Conservation (phyloP, 176 grass and related monocot genomes). For the Carex littledalei region DNA sequence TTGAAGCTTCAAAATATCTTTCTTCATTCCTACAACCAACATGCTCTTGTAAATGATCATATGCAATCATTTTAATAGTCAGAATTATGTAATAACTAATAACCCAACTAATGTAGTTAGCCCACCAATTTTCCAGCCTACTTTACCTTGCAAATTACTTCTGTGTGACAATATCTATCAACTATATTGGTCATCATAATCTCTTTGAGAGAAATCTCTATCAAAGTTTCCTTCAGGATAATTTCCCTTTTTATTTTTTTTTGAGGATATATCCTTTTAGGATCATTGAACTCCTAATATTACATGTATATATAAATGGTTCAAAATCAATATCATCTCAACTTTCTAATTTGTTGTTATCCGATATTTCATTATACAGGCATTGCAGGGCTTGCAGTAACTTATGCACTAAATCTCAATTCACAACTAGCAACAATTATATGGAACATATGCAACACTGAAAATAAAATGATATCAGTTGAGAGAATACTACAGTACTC, state of each 20-base stretch:
- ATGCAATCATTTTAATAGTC: not conserved
- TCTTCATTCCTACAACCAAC: not conserved
- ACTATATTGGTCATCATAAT: not conserved
- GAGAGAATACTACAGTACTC: slow-evolving; percentile 98
- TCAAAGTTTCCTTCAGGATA: not conserved
- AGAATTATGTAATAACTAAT: not conserved
- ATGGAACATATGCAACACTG: slow-evolving; percentile 92
- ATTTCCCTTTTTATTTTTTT: not conserved
- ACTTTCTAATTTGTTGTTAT: not conserved
- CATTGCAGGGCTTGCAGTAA: slow-evolving; percentile 91
- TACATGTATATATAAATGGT: not conserved
- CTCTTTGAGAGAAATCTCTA: not conserved
- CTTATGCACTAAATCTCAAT: slow-evolving; percentile 93
- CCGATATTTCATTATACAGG: slow-evolving; percentile 35
- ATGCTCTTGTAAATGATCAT: not conserved
- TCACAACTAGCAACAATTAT: slow-evolving; percentile 65
- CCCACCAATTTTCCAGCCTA: not conserved
- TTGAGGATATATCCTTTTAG: no score
- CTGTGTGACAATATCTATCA: not conserved
- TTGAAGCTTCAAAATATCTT: not conserved
- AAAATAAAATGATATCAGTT: slow-evolving; percentile 99
- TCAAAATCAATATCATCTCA: not conserved
- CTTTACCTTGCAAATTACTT: not conserved
- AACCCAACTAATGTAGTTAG: not conserved
- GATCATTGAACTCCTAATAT: not conserved